Percentiles rank a stretch among this genome's conserved stretches.
These are phyloP conservation scores for Polygonum maritimum DNA, from an alignment of 148 eudicot species.

Conservation along the genomic window DNA sequence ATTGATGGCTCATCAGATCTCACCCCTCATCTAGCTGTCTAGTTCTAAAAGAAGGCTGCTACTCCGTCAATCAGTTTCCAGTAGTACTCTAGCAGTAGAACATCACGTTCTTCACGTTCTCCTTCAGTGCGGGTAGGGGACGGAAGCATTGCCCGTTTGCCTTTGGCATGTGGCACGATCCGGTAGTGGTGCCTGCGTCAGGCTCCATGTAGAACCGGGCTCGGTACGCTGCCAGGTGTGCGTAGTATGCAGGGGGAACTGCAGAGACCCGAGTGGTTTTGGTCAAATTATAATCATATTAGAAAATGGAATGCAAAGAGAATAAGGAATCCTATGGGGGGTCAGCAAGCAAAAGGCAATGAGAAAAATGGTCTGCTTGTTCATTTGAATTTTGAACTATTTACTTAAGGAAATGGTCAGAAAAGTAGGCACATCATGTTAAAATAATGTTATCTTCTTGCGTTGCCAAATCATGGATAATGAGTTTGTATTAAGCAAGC, in stretches of 20 bases:
- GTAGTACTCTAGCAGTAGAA: slow-evolving; percentile 40
- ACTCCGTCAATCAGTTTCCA: slow-evolving; percentile 8
- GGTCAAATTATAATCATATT: neutral
- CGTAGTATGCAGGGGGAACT: slow-evolving; percentile 89
- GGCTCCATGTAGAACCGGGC: slow-evolving; percentile 85
- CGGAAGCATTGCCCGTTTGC: slow-evolving; percentile 36
- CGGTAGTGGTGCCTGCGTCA: slow-evolving; percentile 22
- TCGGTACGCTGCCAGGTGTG: slow-evolving; percentile 80
- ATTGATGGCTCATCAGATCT: neutral
- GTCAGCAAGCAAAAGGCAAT: neutral
- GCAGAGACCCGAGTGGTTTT: slow-evolving; percentile 17
- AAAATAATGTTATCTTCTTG: too few relatives aligned
- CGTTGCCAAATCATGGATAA: neutral
- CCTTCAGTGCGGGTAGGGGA: slow-evolving; percentile 63
- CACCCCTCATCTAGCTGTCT: neutral
- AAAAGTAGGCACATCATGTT: too few relatives aligned
- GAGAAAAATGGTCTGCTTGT: too few relatives aligned
- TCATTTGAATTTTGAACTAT: too few relatives aligned
- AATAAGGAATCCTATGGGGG: neutral
- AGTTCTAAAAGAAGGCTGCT: neutral
- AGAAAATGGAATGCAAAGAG: neutral
- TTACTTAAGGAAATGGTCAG: too few relatives aligned
- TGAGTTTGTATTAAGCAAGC: neutral
- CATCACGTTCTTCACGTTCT: slow-evolving; percentile 74
- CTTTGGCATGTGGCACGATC: slow-evolving; percentile 21